phyloP scores from a whole-genome alignment of 2,329 filamentous ascomycete genomes.

The Sclerotinia minor region DNA sequence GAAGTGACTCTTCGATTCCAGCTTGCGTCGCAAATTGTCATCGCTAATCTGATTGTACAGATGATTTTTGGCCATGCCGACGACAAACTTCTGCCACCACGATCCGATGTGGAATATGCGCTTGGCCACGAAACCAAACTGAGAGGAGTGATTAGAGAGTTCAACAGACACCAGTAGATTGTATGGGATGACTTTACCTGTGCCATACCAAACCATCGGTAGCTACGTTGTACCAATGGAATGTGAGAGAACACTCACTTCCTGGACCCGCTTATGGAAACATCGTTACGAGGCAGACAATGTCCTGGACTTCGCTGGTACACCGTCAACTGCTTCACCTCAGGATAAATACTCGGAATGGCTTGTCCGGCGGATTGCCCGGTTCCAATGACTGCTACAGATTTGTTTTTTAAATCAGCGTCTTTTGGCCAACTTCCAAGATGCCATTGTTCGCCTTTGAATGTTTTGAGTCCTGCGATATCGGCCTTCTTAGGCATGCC shows the following conservation, averaged over 20 bases:
- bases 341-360: slow-evolving; percentile 11
- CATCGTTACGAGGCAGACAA: slow-evolving; percentile 1
- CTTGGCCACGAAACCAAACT: neutral
- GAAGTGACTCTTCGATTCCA: slow-evolving; percentile 12
- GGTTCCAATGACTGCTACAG: slow-evolving; percentile 10
- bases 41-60: slow-evolving; percentile 11
- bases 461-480: neutral
- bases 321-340: slow-evolving; percentile 1
- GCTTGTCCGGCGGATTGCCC: slow-evolving; percentile 6
- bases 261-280: neutral
- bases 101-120: neutral
- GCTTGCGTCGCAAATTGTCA: neutral
- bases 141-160: neutral
- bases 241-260: slow-evolving; percentile 12
- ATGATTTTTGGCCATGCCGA: slow-evolving; percentile 11
- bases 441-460: slow-evolving; percentile 12
- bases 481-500: slow-evolving; percentile 10
- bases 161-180: neutral
- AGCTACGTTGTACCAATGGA: slow-evolving; percentile 3
- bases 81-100: neutral
- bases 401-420: slow-evolving; percentile 7
- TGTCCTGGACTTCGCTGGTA: slow-evolving; percentile 17
- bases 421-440: slow-evolving; percentile 11
- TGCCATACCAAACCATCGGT: slow-evolving; percentile 3
- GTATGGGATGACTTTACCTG: neutral